Evolutionary conservation across 331 rosid species (phyloP).

Genomic region (Spiraea crenata): DNA sequence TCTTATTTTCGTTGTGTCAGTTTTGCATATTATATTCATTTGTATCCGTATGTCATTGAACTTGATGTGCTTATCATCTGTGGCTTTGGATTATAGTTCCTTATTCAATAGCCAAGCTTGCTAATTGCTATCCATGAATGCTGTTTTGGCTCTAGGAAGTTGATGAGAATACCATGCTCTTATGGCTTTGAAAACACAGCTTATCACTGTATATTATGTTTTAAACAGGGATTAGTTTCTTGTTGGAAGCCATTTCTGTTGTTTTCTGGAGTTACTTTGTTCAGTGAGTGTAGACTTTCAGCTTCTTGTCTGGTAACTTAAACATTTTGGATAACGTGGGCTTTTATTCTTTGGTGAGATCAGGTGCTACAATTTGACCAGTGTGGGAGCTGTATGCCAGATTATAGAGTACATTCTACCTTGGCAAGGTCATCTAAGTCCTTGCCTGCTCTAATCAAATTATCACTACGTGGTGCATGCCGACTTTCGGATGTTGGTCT

Average conservation of each 20-base stretch:
- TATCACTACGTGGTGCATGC: conserved; percentile 82
- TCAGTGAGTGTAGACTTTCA: background rate
- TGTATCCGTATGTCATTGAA: background rate
- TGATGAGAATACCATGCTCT: too few species aligned
- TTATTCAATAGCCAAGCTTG: background rate
- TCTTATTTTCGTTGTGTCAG: conserved; percentile 8
- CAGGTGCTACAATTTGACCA: conserved; percentile 83
- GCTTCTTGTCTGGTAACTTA: conserved; percentile 16
- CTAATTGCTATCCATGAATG: too few species aligned
- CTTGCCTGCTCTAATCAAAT: conserved; percentile 48
- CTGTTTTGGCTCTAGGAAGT: too few species aligned
- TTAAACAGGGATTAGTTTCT: background rate
- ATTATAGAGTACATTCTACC: conserved; percentile 44
- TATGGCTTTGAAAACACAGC: too few species aligned
- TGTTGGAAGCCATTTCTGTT: background rate
- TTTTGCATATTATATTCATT: background rate
- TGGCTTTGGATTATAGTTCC: background rate
- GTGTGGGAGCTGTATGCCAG: conserved; percentile 75
- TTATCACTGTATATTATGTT: background rate
- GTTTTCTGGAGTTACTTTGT: background rate
- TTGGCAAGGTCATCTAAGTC: conserved; percentile 45
- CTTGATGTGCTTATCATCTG: background rate
- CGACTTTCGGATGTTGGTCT: conserved; percentile 73
- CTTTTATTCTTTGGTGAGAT: conserved; percentile 24
- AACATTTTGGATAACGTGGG: conserved; percentile 8